phyloP scores from a whole-genome alignment of 73 alveolate species.

The Uronychia setigera region DNA sequence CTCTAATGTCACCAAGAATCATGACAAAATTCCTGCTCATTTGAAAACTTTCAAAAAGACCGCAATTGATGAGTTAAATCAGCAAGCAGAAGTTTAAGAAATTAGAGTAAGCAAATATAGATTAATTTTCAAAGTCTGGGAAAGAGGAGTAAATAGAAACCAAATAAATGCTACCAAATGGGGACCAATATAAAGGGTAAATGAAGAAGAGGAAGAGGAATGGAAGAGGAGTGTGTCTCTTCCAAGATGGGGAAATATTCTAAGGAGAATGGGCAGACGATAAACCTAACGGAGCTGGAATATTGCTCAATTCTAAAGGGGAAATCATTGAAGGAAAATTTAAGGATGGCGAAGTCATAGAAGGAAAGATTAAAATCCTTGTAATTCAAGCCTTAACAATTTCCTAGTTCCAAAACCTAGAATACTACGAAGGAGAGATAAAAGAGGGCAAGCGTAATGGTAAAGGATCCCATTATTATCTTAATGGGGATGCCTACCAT shows the following conservation, averaged over 20 bases:
- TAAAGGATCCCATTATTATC: slow-evolving; percentile 40
- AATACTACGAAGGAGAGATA: slow-evolving; percentile 25
- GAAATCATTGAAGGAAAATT: slow-evolving; percentile 12
- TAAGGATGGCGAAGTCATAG: slow-evolving; percentile 2
- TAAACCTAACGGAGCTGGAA: slow-evolving; percentile 41
- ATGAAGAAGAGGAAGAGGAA: neutral
- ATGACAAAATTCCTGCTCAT: neutral
- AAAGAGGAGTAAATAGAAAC: neutral
- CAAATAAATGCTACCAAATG: neutral
- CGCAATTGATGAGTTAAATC: neutral
- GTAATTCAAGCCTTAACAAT: neutral
- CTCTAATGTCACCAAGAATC: neutral
- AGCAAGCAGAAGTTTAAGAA: neutral
- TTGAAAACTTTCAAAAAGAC: neutral
- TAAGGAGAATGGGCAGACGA: slow-evolving; percentile 54
- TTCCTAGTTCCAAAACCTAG: neutral
- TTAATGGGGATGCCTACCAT: slow-evolving; percentile 57
- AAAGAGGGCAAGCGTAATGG: slow-evolving; percentile 24
- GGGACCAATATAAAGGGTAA: neutral
- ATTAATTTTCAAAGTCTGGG: neutral
- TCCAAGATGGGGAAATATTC: slow-evolving; percentile 25
- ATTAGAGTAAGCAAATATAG: neutral
- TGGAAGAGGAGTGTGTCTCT: slow-evolving; percentile 1
- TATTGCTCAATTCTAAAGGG: neutral
- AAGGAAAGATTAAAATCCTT: slow-evolving; percentile 11